These are phyloP conservation scores for Penicillium sclerotiorum DNA, from an alignment of 2,329 filamentous ascomycete genomes.

Conservation along the genomic window DNA sequence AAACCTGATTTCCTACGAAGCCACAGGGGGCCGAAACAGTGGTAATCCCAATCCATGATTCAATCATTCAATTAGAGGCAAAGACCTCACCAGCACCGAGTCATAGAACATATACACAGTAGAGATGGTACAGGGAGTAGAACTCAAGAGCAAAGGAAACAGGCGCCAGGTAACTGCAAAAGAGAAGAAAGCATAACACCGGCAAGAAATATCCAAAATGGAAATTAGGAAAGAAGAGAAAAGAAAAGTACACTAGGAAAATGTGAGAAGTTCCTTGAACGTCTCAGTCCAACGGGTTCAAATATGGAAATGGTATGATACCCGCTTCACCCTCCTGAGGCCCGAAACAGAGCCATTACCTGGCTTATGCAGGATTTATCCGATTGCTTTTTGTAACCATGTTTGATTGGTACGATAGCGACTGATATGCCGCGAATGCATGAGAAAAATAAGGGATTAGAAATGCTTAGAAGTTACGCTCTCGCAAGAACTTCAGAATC, in stretches of 20 bases:
- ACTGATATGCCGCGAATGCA: neutral
- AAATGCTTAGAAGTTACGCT: slow-evolving; percentile 45
- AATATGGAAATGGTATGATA: neutral
- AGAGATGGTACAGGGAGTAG: slow-evolving; percentile 25
- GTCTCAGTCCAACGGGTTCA: slow-evolving; percentile 10
- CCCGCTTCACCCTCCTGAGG: neutral
- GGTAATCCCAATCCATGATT: slow-evolving; percentile 2
- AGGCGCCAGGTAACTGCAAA: slow-evolving; percentile 19
- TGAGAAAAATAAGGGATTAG: slow-evolving; percentile 2
- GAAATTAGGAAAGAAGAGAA: slow-evolving; percentile 9
- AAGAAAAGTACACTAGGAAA: slow-evolving; percentile 22
- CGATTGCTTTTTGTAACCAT: slow-evolving; percentile 17
- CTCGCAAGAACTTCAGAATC: slow-evolving; percentile 52
- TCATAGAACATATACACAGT: slow-evolving; percentile 35
- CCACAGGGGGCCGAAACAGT: neutral
- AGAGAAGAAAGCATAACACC: slow-evolving; percentile 25
- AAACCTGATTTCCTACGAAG: too few species aligned
- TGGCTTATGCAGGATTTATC: neutral
- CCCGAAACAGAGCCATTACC: neutral
- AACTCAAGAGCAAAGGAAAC: slow-evolving; percentile 11
- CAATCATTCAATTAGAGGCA: slow-evolving; percentile 22
- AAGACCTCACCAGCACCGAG: slow-evolving; percentile 26
- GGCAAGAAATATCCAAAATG: slow-evolving; percentile 16
- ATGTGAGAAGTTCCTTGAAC: slow-evolving; percentile 11
- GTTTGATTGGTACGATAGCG: neutral